These are phyloP conservation scores for Ballota nigra DNA, from an alignment of 257 asterid species.

Conservation along the genomic window DNA sequence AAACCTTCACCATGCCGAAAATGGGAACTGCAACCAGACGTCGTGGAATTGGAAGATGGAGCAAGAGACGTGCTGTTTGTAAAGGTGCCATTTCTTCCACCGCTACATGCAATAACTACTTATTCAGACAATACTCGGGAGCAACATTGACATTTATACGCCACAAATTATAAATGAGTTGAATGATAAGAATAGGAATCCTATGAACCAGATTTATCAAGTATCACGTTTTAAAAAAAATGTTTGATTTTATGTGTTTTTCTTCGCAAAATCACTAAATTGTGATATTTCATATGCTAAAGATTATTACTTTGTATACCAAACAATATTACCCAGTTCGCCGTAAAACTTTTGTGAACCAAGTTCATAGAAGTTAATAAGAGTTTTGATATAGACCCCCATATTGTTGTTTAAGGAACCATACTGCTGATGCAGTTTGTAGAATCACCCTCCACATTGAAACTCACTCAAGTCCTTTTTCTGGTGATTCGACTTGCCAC, in stretches of 20 bases:
- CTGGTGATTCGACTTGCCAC: background rate
- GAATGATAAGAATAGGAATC: background rate
- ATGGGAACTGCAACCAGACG: conserved; percentile 49
- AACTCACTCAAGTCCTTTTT: background rate
- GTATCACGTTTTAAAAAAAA: no score
- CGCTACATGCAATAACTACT: conserved; percentile 37
- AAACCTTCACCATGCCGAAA: conserved; percentile 17
- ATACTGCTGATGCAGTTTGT: background rate
- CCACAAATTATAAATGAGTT: background rate
- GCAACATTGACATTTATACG: background rate
- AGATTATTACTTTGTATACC: no score
- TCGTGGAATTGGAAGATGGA: conserved; percentile 64
- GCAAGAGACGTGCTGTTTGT: conserved; percentile 61
- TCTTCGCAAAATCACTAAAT: no score
- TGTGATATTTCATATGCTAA: no score
- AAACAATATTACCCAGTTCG: no score
- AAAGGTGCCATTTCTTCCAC: conserved; percentile 63
- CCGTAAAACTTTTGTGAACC: no score
- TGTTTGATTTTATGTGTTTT: no score
- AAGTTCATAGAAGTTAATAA: no score
- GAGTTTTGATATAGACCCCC: background rate
- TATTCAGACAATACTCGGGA: conserved; percentile 10
- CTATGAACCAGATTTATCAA: no score
- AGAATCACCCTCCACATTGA: background rate
- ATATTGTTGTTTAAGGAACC: background rate